These are phyloP conservation scores for Fusarium annulatum DNA, from an alignment of 2,329 filamentous ascomycete species.

Conservation along the genomic window DNA sequence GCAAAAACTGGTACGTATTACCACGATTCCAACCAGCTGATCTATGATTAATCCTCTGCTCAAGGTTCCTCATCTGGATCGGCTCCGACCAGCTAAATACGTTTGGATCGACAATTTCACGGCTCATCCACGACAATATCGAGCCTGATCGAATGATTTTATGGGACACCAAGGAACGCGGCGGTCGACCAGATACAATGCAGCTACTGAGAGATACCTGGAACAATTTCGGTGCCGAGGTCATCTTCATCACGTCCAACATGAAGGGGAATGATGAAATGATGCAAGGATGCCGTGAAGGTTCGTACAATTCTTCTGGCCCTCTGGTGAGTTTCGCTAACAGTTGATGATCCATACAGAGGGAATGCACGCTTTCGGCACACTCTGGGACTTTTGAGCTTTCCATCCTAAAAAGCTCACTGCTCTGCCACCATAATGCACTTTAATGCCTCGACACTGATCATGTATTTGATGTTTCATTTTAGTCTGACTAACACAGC, in stretches of 20 bases:
- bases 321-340: fast-evolving
- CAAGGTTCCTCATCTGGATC: conserved; percentile 10
- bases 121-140: neutral
- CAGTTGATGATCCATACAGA: fast-evolving
- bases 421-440: too few species aligned
- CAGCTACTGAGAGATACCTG: neutral
- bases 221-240: neutral
- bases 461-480: neutral
- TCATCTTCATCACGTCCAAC: conserved; percentile 3
- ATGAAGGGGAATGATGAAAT: neutral
- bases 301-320: fast-evolving
- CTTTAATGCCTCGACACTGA: fast-evolving
- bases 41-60: too few species aligned
- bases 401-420: fast-evolving
- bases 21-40: too few species aligned
- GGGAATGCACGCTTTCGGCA: neutral
- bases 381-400: neutral
- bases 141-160: neutral
- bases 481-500: too few species aligned
- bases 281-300: neutral
- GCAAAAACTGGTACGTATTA: neutral
- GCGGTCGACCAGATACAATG: neutral
- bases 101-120: neutral
- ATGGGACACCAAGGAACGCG: neutral
- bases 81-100: neutral